A percentile compares a stretch with the other conserved stretches of the same genome.
phyloP scores from a whole-genome alignment of 176 grass and related monocot genomes.

The sorghum (Sorghum bicolor) region DNA sequence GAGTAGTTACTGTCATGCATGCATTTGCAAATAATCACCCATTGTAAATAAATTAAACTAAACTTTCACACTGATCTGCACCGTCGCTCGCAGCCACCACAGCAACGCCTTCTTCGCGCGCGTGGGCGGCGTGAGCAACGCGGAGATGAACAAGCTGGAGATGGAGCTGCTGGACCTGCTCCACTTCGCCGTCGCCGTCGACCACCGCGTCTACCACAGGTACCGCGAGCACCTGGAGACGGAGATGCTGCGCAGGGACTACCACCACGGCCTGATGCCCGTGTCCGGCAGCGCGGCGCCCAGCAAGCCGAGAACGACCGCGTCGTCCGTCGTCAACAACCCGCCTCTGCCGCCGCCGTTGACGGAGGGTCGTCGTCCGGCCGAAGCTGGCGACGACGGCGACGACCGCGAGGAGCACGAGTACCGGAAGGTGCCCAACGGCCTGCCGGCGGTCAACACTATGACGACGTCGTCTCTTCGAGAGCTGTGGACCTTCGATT shows the following conservation, averaged over 20 bases:
- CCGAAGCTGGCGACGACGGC: neutral
- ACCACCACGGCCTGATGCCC: neutral
- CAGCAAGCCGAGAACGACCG: neutral
- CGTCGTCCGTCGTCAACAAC: neutral
- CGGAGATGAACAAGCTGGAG: slow-evolving; percentile 85
- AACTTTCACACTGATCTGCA: neutral
- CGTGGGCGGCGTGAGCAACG: slow-evolving; percentile 86
- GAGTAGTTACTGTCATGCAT: neutral
- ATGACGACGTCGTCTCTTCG: neutral
- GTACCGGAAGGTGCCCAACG: neutral
- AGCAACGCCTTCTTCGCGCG: slow-evolving; percentile 95
- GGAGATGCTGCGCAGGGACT: slow-evolving; percentile 28
- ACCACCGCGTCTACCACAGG: slow-evolving; percentile 44
- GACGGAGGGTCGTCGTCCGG: neutral
- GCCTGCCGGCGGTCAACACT: too few relatives aligned
- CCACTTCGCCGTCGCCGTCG: slow-evolving; percentile 58
- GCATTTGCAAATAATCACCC: neutral
- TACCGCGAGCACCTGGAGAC: slow-evolving; percentile 66
- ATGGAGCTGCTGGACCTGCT: slow-evolving; percentile 79
- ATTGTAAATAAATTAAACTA: neutral
- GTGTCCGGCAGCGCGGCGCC: neutral
- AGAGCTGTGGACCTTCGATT: neutral
- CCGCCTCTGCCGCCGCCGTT: neutral
- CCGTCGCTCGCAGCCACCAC: slow-evolving; percentile 56
- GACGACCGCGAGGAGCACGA: neutral